Base-by-base conservation (phyloP, 768 basidiomycete species). In the Grammothele lineata region DNA sequence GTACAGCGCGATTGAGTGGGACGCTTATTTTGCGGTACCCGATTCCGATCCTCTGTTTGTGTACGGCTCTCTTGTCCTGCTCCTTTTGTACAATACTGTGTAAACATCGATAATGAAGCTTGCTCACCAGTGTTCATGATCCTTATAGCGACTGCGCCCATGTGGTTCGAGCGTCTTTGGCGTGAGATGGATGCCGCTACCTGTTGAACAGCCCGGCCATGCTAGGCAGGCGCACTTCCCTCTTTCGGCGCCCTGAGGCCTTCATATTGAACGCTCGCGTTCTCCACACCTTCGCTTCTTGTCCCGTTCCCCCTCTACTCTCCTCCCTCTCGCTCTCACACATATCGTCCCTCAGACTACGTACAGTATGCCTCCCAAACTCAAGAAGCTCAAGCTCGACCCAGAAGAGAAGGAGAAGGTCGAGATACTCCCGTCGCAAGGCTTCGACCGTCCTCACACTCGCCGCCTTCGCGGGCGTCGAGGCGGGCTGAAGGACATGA, bases 1-100 rank as follows among this genome's bases (percentile, higher is more conserved):
- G 57, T 70, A 10, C 69, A 75, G 46, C 42, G 51, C 11, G 51
- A 53, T 25, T 53, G 34, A 53, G 11, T 34, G 10, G 22, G 18
- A 15, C 7, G 24, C 32, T 17, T 14, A 23, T 6, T 12, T 5
- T 21, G 15, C 34, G 11, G 10, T n/a, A n/a, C n/a, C 30, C 26
- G 10, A 14, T 9, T 24, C 15, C 14, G 23, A 2, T 24, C 9
- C 12, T 40, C 17, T 14, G 33, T 3, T 21, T 30, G 37, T 45
- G 27, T 37, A 23, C n/a, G n/a, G n/a, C n/a, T 9, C 32, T 19
- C 4, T 34, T 12, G 7, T 38, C 9, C 19, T 33, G 18, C 11
- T 45, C 15, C 21, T 9, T 19, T 19, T 18, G 37, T 19, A n/a
- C 22, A 6, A 19, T 11, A 11, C 15, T 32, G 30, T 9, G 9